These are phyloP conservation scores for Secale cereale DNA, from an alignment of 176 grass and related monocot species.

Conservation along the genomic window DNA sequence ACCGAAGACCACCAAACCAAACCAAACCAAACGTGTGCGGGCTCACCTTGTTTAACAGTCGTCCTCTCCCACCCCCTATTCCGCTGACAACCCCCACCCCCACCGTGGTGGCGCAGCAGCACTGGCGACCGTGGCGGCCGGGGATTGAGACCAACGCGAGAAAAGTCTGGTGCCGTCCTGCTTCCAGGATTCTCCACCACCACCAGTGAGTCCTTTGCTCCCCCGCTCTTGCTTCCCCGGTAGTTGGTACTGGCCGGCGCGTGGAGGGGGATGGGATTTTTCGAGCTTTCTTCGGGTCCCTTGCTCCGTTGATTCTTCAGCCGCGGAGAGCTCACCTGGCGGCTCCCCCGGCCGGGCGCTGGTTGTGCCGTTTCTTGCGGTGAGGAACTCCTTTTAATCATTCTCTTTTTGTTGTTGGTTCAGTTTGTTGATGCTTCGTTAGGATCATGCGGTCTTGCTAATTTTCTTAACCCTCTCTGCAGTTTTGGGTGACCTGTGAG, in stretches of 20 bases:
- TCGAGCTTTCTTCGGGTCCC: not conserved
- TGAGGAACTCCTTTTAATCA: not conserved
- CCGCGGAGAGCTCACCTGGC: not conserved
- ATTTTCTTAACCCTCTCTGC: no score
- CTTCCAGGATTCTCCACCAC: slow-evolving; percentile 35
- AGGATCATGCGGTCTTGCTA: not conserved
- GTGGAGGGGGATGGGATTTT: slow-evolving; percentile 29
- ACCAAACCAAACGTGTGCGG: slow-evolving; percentile 13
- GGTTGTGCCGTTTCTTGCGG: not conserved
- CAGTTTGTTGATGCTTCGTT: not conserved
- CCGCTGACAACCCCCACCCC: slow-evolving; percentile 11
- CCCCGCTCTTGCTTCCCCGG: not conserved
- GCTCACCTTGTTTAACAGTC: not conserved
- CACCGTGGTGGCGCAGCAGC: not conserved
- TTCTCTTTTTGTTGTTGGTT: not conserved
- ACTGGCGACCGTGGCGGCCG: not conserved
- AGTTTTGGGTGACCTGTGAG: no score
- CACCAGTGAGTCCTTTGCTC: not conserved
- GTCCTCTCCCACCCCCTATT: not conserved
- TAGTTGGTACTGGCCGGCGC: not conserved
- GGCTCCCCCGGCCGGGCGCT: not conserved
- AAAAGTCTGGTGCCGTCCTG: slow-evolving; percentile 17
- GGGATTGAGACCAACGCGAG: slow-evolving; percentile 7
- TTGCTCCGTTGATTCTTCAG: slow-evolving; percentile 17
- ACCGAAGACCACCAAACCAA: slow-evolving; percentile 10